Evolutionary conservation across 495 filamentous ascomycete species (phyloP), one percentile per base, ranked within the genome.

Genomic region (Penicillium cataractarum): DNA sequence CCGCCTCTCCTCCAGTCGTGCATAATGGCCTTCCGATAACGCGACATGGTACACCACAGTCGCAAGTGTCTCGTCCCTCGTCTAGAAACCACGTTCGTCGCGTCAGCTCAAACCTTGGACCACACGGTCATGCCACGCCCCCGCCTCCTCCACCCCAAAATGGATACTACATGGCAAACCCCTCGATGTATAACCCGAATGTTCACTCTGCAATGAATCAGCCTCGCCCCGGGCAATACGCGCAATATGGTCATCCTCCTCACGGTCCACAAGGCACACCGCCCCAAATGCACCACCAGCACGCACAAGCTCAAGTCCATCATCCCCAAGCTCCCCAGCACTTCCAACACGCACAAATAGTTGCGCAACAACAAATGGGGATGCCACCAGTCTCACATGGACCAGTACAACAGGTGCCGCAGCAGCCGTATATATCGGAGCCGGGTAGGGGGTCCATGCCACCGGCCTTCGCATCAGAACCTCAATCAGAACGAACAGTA

Each of bases 1-100:
- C 93, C 49, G 88, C 88, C 5, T 97, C 96, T 15, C 95, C 96
- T 57, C 96, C 96, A 2, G 91, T 97, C 64, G 83, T 82, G 27
- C 51, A 54, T 22, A 96, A 95, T 72, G 91, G 90, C 48, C 83
- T 90, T 55, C 83, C 84, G 8, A 91, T 89, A 66, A 85, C 87
- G 42, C 84, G 91, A 58, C 88, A 90, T 55, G 89, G 90, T 57
- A 94, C 93, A 5, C 92, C 92, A 17, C 89, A 93, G 66, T 91
- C 90, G 13, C 87, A 90, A 67, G 78, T 83, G 53, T 96, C 94
- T 12, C 83, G 94, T 49, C 95, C 95, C 0, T 85, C 86, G 2
- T 97, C 93, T 10, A 83, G 93, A 57, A 92, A 93, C 65, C 90
- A 90, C 60, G 80, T 89, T 39, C 87, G 88, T 53, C 84, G 91